phyloP scores from a whole-genome alignment of 164 flowering plant genomes.

The Euptelea pleiosperma region DNA sequence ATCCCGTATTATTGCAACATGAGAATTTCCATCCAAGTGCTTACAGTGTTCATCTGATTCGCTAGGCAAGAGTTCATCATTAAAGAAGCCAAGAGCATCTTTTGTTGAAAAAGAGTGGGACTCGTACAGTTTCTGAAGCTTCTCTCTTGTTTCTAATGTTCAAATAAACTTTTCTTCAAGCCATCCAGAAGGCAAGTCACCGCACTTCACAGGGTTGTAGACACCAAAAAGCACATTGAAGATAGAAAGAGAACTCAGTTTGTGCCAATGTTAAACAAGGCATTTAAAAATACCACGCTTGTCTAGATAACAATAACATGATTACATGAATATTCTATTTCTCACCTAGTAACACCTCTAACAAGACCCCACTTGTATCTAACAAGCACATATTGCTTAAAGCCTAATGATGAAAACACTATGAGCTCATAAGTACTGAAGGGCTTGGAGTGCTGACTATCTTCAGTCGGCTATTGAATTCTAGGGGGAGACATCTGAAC shows the following conservation, averaged over 20 bases:
- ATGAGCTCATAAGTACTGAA: no score
- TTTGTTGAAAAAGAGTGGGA: constrained; percentile 46
- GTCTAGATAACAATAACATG: no score
- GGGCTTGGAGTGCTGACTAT: no score
- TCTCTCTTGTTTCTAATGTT: constrained; percentile 36
- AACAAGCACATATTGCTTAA: constrained; percentile 57
- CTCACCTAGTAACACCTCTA: constrained; percentile 81
- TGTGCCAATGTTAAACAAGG: no score
- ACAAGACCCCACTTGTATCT: constrained; percentile 78
- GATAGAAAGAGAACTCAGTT: not conserved
- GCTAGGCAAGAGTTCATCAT: constrained; percentile 31
- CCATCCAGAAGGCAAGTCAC: constrained; percentile 58
- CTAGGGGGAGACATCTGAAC: no score
- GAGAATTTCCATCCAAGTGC: constrained; percentile 12
- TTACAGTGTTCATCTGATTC: constrained; percentile 20
- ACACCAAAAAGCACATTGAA: not conserved
- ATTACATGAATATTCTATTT: not conserved
- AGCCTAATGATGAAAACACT: no score
- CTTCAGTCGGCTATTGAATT: no score
- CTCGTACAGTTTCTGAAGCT: constrained; percentile 45
- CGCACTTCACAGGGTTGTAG: constrained; percentile 41
- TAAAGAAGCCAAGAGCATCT: constrained; percentile 52
- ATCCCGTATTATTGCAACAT: constrained; percentile 1
- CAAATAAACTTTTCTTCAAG: constrained; percentile 50
- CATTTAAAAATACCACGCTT: no score